These are phyloP conservation scores for Sporothrix brunneoviolacea DNA, from an alignment of 2,329 filamentous ascomycete genomes.

Conservation along the genomic window DNA sequence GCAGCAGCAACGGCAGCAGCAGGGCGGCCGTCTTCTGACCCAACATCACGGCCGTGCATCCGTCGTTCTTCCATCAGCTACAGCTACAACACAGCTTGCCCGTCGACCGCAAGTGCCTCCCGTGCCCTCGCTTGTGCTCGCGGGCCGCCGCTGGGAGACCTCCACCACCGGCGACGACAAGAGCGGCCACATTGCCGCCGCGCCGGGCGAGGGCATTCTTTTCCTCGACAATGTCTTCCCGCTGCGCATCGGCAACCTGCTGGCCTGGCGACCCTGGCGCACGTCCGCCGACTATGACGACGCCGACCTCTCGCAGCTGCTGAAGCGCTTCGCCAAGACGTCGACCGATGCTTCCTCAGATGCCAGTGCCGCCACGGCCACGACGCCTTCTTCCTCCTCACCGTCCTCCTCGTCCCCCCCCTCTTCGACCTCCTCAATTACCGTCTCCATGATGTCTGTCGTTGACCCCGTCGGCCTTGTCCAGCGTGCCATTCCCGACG, in stretches of 20 bases:
- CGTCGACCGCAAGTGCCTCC: neutral
- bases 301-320: constrained; percentile 41
- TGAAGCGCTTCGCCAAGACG: constrained; percentile 46
- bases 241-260: constrained; percentile 53
- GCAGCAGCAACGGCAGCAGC: constrained; percentile 1
- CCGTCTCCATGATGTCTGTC: neutral
- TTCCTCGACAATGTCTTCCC: constrained; percentile 94
- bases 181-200: constrained; percentile 73
- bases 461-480: constrained; percentile 48
- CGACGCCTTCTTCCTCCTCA: neutral
- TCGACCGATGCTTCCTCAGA: too few relatives aligned
- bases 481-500: constrained; percentile 56
- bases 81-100: neutral
- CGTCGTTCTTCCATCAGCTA: neutral
- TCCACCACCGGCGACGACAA: constrained; percentile 53
- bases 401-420: neutral
- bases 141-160: constrained; percentile 33
- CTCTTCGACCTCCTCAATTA: neutral
- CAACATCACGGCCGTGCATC: neutral
- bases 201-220: constrained; percentile 70
- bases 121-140: neutral
- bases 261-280: constrained; percentile 39
- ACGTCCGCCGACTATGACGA: constrained; percentile 28
- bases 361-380: constrained; percentile 26
- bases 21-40: neutral